A percentile compares a stretch with the other conserved stretches of the same genome.
Conservation (phyloP, 805 yeast species). For the Brettanomyces anomalus region DNA sequence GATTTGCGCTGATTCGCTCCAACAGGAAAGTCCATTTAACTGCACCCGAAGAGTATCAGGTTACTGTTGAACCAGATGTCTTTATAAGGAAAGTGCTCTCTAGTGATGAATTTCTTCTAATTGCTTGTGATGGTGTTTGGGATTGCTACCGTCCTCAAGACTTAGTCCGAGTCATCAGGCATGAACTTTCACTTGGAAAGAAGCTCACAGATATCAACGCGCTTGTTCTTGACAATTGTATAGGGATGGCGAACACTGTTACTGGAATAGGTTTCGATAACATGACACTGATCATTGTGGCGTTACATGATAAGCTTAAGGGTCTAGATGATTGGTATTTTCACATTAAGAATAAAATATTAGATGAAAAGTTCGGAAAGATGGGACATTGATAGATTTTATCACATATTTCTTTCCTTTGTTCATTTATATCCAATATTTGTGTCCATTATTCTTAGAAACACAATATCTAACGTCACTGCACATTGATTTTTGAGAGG, state of each 20-base stretch:
- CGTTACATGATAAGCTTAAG: constrained; percentile 36
- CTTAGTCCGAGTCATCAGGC: constrained; percentile 44
- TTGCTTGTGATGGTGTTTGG: constrained; percentile 85
- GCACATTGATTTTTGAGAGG: too few species aligned
- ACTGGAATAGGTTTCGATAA: constrained; percentile 81
- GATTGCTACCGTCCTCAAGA: constrained; percentile 55
- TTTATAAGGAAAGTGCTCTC: constrained; percentile 39
- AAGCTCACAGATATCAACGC: constrained; percentile 51
- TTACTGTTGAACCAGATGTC: constrained; percentile 73
- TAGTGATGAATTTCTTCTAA: constrained; percentile 57
- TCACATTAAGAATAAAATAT: constrained; percentile 34
- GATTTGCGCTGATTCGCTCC: constrained; percentile 13
- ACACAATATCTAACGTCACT: too few species aligned
- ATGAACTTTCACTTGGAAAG: constrained; percentile 48
- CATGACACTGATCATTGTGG: constrained; percentile 67
- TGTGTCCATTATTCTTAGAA: too few species aligned
- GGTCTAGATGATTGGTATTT: constrained; percentile 49
- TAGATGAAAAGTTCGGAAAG: constrained; percentile 28
- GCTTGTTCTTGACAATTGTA: constrained; percentile 52
- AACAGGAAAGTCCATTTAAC: constrained; percentile 21
- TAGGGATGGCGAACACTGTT: constrained; percentile 59
- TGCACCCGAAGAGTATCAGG: constrained; percentile 67
- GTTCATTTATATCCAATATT: too few species aligned
- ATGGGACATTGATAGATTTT: constrained; percentile 8
- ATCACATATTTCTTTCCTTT: background rate